These are phyloP conservation scores for Coccomyxa sp. DNA, from an alignment of 139 green algal genomes.

Conservation along the genomic window DNA sequence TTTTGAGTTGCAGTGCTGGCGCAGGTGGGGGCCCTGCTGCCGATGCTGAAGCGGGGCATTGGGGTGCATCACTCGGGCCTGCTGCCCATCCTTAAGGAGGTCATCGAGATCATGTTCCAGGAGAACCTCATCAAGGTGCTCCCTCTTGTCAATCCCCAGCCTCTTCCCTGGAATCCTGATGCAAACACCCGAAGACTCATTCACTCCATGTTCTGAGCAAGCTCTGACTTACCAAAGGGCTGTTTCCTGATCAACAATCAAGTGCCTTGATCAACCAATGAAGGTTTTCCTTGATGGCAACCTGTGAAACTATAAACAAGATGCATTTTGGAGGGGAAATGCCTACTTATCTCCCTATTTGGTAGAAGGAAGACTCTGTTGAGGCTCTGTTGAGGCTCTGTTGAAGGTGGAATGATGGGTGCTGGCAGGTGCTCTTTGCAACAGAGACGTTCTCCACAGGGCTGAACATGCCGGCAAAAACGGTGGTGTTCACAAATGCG, in stretches of 20 bases:
- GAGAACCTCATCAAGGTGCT: slow-evolving; percentile 65
- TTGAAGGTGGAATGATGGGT: background rate
- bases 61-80: slow-evolving; percentile 73
- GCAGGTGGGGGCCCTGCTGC: slow-evolving; percentile 34
- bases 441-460: slow-evolving; percentile 86
- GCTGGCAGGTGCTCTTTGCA: slow-evolving; percentile 61
- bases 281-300: too few relatives aligned
- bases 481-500: slow-evolving; percentile 68
- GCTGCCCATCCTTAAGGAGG: slow-evolving; percentile 78
- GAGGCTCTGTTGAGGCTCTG: background rate
- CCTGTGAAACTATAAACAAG: too few relatives aligned
- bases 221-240: too few relatives aligned
- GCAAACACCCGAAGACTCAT: background rate
- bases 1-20: background rate
- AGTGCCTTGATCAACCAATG: too few relatives aligned
- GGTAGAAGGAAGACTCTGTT: too few relatives aligned
- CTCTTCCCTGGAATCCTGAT: background rate
- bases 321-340: too few relatives aligned
- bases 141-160: background rate
- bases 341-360: too few relatives aligned
- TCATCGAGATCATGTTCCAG: slow-evolving; percentile 81
- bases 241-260: too few relatives aligned
- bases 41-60: slow-evolving; percentile 59
- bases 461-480: slow-evolving; percentile 85
- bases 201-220: background rate